phyloP scores from a whole-genome alignment of 2,329 filamentous ascomycete genomes.

The Fonsecaea multimorphosa region DNA sequence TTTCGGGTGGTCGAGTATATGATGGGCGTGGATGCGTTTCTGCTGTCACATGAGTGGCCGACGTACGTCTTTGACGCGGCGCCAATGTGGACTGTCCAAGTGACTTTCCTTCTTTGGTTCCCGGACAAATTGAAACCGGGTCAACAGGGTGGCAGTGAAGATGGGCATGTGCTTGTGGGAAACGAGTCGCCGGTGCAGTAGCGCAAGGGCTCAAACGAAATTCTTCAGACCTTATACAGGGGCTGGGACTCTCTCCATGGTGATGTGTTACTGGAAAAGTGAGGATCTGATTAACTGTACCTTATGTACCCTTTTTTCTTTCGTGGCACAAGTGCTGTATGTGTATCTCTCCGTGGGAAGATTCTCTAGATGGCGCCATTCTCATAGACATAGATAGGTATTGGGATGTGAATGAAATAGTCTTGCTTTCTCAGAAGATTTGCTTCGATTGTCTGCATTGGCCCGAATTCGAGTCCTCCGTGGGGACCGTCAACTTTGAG shows the following conservation, averaged over 20 bases:
- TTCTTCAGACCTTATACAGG: not conserved
- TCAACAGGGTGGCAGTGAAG: not conserved
- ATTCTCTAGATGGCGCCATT: not conserved
- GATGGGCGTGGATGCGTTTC: constrained; percentile 51
- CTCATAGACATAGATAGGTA: not conserved
- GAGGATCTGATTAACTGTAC: not conserved
- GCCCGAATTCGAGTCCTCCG: not conserved
- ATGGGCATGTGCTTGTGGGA: not conserved
- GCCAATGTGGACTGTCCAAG: constrained; percentile 44
- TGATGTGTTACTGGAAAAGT: not conserved
- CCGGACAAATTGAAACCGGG: constrained; percentile 4
- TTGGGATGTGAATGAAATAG: not conserved
- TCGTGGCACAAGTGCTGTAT: not conserved
- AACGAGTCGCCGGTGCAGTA: not conserved
- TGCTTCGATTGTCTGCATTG: not conserved
- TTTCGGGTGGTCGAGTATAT: constrained; percentile 55
- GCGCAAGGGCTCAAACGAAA: not conserved
- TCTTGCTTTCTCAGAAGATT: not conserved
- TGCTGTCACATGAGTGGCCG: constrained; percentile 51
- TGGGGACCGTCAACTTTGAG: no score
- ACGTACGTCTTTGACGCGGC: constrained; percentile 54
- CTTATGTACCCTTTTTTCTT: not conserved
- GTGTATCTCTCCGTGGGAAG: not conserved
- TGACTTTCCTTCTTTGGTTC: constrained; percentile 26
- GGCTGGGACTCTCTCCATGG: not conserved